phyloP scores from a whole-genome alignment of 2,329 filamentous ascomycete genomes.

The Penicillium brevicompactum region DNA sequence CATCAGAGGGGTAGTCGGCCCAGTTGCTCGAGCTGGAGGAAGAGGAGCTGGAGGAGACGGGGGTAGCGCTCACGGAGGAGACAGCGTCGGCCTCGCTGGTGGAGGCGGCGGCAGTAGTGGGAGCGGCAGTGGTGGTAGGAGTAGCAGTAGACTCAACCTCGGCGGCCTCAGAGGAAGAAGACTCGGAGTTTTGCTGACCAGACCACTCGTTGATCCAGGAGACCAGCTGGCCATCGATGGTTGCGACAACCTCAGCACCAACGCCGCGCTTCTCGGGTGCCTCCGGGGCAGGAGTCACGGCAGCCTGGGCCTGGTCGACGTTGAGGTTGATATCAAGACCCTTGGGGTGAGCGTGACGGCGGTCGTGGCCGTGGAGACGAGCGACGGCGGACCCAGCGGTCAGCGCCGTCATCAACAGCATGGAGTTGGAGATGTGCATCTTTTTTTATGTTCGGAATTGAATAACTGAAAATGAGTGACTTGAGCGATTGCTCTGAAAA shows the following conservation, averaged over 20 bases:
- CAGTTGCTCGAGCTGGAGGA: conserved; percentile 21
- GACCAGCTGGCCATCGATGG: conserved; percentile 36
- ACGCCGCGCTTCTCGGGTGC: conserved; percentile 33
- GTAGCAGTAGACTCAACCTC: conserved; percentile 9
- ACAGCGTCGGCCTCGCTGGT: conserved; percentile 12
- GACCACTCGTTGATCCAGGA: conserved; percentile 42
- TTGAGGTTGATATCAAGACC: conserved; percentile 7
- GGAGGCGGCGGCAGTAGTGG: conserved; percentile 16
- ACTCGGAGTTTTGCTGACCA: conserved; percentile 22
- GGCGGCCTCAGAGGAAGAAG: not conserved
- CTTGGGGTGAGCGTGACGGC: conserved; percentile 36
- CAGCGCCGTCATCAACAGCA: conserved; percentile 39
- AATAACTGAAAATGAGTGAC: conserved; percentile 23
- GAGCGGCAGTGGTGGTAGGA: conserved; percentile 17
- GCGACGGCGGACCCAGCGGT: conserved; percentile 39
- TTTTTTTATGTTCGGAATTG: conserved; percentile 15
- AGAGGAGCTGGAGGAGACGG: conserved; percentile 14
- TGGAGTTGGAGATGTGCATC: conserved; percentile 44
- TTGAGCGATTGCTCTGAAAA: conserved; percentile 18
- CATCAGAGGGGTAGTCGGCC: conserved; percentile 23
- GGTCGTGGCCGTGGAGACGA: conserved; percentile 42
- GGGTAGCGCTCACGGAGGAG: conserved; percentile 2
- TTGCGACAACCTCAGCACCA: conserved; percentile 35
- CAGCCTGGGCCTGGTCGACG: conserved; percentile 5
- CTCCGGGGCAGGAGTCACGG: not conserved